Percentiles rank a stretch among this genome's conserved stretches.
These are phyloP conservation scores for Limonium bicolor DNA, from an alignment of 148 eudicot species.

Conservation along the genomic window DNA sequence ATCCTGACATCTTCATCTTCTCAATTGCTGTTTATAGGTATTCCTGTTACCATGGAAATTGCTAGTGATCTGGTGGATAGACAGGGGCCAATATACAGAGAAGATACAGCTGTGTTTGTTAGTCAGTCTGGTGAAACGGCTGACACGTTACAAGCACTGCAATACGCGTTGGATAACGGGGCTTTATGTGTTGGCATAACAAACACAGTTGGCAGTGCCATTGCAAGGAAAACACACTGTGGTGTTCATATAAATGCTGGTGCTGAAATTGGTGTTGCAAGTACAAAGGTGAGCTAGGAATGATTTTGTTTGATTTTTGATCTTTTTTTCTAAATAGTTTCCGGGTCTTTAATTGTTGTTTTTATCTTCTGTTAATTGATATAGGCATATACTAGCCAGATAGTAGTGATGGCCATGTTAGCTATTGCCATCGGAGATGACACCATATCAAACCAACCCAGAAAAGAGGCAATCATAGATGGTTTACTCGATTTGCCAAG, in stretches of 20 bases:
- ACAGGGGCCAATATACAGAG: slow-evolving; percentile 96
- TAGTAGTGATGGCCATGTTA: slow-evolving; percentile 96
- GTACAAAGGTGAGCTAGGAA: slow-evolving; percentile 85
- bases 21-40: slow-evolving; percentile 25
- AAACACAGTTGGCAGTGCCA: slow-evolving; percentile 95
- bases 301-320: neutral
- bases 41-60: slow-evolving; percentile 93
- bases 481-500: slow-evolving; percentile 82
- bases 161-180: slow-evolving; percentile 88
- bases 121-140: slow-evolving; percentile 99
- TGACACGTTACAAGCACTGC: slow-evolving; percentile 80
- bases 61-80: slow-evolving; percentile 98
- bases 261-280: slow-evolving; percentile 96
- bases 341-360: neutral
- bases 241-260: slow-evolving; percentile 98
- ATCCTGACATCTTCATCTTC: neutral
- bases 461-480: slow-evolving; percentile 77
- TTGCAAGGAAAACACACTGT: slow-evolving; percentile 85
- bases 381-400: slow-evolving; percentile 99
- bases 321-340: neutral
- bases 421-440: slow-evolving; percentile 90
- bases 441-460: slow-evolving; percentile 61
- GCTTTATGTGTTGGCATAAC: slow-evolving; percentile 97
- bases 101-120: slow-evolving; percentile 93
- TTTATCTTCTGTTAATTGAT: neutral